Conservation (phyloP, 352 stramenopile species). For the Salisapilia sapeloensis region DNA sequence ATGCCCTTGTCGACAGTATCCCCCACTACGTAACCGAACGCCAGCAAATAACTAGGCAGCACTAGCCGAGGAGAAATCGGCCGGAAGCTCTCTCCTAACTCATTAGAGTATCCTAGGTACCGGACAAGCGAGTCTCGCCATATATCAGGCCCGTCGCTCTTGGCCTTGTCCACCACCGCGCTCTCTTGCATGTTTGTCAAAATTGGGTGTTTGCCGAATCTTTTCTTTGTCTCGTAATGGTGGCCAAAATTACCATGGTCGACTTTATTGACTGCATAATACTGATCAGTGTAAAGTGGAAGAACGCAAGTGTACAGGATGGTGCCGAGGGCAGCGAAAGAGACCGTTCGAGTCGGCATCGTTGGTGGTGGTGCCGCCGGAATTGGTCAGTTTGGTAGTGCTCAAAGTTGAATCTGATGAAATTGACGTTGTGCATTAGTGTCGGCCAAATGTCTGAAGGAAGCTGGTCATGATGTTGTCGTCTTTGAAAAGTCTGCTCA, state of each 20-base stretch:
- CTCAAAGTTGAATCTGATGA: neutral
- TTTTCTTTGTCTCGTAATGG: no score
- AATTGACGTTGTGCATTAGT: conserved; percentile 12
- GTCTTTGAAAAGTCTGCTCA: conserved; percentile 49
- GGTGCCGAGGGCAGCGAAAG: no score
- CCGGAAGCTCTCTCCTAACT: conserved; percentile 77
- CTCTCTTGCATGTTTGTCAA: no score
- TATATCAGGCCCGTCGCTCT: no score
- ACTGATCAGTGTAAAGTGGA: no score
- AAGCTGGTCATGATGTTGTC: conserved; percentile 42
- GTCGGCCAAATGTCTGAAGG: conserved; percentile 45
- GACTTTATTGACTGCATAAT: no score
- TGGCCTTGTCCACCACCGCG: no score
- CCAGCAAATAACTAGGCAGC: conserved; percentile 54
- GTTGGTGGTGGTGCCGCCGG: conserved; percentile 53
- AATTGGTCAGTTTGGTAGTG: conserved; percentile 10
- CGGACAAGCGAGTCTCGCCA: conserved; percentile 77
- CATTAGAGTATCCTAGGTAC: conserved; percentile 82
- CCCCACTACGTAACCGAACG: conserved; percentile 70
- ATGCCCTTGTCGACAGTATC: conserved; percentile 69
- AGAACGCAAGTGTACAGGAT: no score
- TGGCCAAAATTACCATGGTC: no score
- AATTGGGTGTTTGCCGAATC: no score
- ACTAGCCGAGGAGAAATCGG: conserved; percentile 57
- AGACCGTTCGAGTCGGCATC: conserved; percentile 28